These are phyloP conservation scores for Pythium chondricola DNA, from an alignment of 352 stramenopile species.

Conservation along the genomic window DNA sequence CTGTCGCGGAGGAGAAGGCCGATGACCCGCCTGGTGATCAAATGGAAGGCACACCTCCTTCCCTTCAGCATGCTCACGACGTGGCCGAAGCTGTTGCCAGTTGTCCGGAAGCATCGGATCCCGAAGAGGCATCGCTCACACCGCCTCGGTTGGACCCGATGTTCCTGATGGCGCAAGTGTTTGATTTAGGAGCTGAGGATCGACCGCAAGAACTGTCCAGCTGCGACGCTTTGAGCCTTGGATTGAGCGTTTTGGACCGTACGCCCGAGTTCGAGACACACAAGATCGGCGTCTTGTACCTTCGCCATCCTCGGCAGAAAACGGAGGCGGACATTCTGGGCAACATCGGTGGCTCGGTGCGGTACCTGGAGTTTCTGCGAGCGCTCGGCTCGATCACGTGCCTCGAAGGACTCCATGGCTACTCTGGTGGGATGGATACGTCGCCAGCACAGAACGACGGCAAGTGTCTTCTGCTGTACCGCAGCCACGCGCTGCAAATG, in stretches of 20 bases:
- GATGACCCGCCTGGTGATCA: not conserved
- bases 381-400: slow-evolving; percentile 60
- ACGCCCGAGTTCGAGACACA: slow-evolving; percentile 81
- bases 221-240: slow-evolving; percentile 44
- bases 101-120: no score
- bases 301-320: slow-evolving; percentile 47
- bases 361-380: slow-evolving; percentile 71
- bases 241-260: slow-evolving; percentile 71
- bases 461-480: slow-evolving; percentile 68
- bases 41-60: not conserved
- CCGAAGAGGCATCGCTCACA: no score
- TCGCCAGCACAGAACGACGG: slow-evolving; percentile 51
- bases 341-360: slow-evolving; percentile 62
- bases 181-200: slow-evolving; percentile 49
- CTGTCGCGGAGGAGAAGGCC: not conserved
- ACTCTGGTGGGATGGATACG: slow-evolving; percentile 73
- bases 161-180: slow-evolving; percentile 82
- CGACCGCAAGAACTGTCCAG: slow-evolving; percentile 57
- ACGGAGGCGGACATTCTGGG: slow-evolving; percentile 64
- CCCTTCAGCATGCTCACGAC: no score
- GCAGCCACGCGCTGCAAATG: slow-evolving; percentile 64
- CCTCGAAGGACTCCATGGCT: slow-evolving; percentile 57
- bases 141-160: no score
- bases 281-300: slow-evolving; percentile 82
- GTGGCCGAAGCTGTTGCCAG: no score